These are phyloP conservation scores for Boeremia lycopersici DNA, from an alignment of 2,329 filamentous ascomycete species.

Conservation along the genomic window DNA sequence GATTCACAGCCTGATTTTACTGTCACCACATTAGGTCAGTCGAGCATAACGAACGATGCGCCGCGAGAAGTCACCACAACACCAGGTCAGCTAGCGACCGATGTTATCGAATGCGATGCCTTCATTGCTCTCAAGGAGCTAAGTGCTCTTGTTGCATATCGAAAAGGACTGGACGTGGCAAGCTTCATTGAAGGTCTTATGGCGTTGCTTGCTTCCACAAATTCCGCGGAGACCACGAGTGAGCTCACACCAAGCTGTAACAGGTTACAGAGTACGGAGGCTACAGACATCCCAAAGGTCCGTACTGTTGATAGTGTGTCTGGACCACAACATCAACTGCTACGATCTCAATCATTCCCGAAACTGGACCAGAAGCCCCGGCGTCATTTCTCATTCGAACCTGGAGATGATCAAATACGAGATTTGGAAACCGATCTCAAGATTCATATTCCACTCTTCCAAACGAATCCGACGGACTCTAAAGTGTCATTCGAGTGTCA, in stretches of 20 bases:
- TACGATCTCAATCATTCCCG: constrained; percentile 28
- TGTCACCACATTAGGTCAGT: constrained; percentile 42
- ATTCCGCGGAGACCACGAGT: background rate
- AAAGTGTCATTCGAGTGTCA: constrained; percentile 1
- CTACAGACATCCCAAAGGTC: background rate
- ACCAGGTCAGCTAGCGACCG: constrained; percentile 6
- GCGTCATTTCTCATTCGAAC: constrained; percentile 53
- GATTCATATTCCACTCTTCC: constrained; percentile 8
- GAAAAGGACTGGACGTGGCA: constrained; percentile 42
- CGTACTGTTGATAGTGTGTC: constrained; percentile 1
- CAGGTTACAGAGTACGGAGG: no score
- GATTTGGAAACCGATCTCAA: constrained; percentile 23
- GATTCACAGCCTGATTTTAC: constrained; percentile 10
- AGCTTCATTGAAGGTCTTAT: constrained; percentile 44
- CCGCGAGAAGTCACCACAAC: constrained; percentile 33
- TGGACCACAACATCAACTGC: constrained; percentile 9
- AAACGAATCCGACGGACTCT: constrained; percentile 13
- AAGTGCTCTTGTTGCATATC: constrained; percentile 41
- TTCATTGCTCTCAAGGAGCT: constrained; percentile 44
- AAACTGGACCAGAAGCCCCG: constrained; percentile 25
- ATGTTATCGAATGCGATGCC: constrained; percentile 35
- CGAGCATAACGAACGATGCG: constrained; percentile 38
- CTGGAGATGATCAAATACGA: constrained; percentile 47
- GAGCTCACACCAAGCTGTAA: background rate
- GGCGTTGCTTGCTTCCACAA: constrained; percentile 31